Evolutionary conservation across 306 rosid genomes (phyloP), one percentile per base, ranked within the genome.

Genomic region (Vigna hirtella): DNA sequence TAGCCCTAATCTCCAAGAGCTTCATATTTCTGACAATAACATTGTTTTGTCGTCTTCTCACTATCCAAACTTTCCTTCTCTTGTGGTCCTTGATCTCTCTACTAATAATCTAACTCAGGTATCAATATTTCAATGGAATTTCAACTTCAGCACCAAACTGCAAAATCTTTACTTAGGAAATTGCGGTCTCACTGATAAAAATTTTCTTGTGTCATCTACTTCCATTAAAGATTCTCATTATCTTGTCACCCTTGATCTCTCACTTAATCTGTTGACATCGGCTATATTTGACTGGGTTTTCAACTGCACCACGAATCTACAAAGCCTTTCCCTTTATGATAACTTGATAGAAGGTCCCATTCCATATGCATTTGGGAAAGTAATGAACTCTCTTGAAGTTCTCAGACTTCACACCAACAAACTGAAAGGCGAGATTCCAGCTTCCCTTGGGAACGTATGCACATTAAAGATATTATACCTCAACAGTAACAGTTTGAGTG

Each of bases 361-460:
- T 24, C 66, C 66, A 8, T 0, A 52, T 15, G 45, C 2, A 52
- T 38, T 77, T 16, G 74, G 32, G 30, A 66, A 77, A 8, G 42
- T 36, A 36, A 66, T 66, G 74, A 66, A 15, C 45, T 18, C 55
- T 38, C 71, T 77, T 11, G 20, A 51, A 51, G 0, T 0, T 26
- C 30, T 81, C 3, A 1, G 6, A 6, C 34, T 36, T 1, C 0
- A 0, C 9, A 6, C 42, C 70, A 81, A 81, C 66, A 61, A 62
- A 4, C 1, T 76, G 1, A 32, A 61, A 70, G 81, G 85, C 0
- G 12, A 75, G 22, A 40, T 81, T 70, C 81, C 81, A 5, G 0
- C 30, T 34, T 81, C 7, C 14, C 2, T 81, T 1, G 61, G 81
- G 52, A 70, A 42, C 1, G 61, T 70, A 14, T 76, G 81, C 62